These are phyloP conservation scores for Erodium chrysanthum DNA, from an alignment of 441 rosid genomes.

Conservation along the genomic window DNA sequence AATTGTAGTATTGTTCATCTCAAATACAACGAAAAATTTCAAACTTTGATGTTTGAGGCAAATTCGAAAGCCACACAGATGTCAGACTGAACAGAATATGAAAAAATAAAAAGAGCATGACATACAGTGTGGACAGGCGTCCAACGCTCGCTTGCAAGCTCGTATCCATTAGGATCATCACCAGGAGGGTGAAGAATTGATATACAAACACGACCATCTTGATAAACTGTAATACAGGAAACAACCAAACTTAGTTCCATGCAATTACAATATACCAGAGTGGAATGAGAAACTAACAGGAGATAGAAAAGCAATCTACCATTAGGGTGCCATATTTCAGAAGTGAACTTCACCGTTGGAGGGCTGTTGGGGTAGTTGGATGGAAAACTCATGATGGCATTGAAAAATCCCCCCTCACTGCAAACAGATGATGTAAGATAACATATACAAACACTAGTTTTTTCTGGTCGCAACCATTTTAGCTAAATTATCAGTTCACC, in stretches of 20 bases:
- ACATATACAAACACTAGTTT: background rate
- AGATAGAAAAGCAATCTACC: conserved; percentile 33
- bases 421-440: conserved; percentile 17
- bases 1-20: background rate
- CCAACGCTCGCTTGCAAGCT: conserved; percentile 89
- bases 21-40: background rate
- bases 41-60: background rate
- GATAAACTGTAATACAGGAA: conserved; percentile 38
- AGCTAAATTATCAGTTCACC: background rate
- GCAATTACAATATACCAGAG: background rate
- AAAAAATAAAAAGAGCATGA: background rate
- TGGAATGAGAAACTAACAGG: background rate
- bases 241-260: conserved; percentile 3
- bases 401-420: conserved; percentile 92
- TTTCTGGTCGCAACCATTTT: too few species aligned
- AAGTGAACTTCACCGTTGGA: conserved; percentile 75
- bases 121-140: conserved; percentile 81
- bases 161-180: conserved; percentile 90
- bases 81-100: background rate
- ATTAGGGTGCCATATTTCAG: conserved; percentile 96
- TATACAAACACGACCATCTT: conserved; percentile 85
- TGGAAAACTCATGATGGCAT: conserved; percentile 85
- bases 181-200: conserved; percentile 97
- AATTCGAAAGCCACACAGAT: background rate
- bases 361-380: conserved; percentile 66